phyloP scores from a whole-genome alignment of 2,329 filamentous ascomycete genomes.

The Fusarium duplospermum region DNA sequence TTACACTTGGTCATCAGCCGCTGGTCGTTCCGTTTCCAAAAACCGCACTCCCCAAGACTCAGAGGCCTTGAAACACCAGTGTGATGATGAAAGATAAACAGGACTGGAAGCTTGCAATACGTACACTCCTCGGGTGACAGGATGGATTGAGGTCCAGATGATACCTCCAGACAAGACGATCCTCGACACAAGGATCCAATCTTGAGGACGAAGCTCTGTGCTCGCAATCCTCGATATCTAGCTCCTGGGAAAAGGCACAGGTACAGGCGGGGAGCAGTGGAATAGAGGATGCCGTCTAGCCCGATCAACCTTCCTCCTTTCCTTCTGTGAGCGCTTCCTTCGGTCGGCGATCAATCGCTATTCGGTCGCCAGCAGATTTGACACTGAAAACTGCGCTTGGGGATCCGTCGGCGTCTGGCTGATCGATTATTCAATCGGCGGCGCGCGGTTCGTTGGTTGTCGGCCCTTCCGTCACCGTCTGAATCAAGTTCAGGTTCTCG shows the following conservation, averaged over 20 bases:
- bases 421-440: not conserved
- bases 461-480: slow-evolving; percentile 4
- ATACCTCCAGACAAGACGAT: slow-evolving; percentile 37
- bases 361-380: slow-evolving; percentile 4
- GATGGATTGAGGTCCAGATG: slow-evolving; percentile 34
- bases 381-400: slow-evolving; percentile 1
- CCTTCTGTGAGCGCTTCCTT: slow-evolving; percentile 22
- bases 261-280: slow-evolving; percentile 35
- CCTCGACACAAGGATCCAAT: slow-evolving; percentile 46
- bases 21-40: slow-evolving; percentile 36
- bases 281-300: slow-evolving; percentile 33
- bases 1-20: slow-evolving; percentile 43
- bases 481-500: slow-evolving; percentile 23
- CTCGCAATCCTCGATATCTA: slow-evolving; percentile 55
- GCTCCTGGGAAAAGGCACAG: slow-evolving; percentile 34
- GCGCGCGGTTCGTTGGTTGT: slow-evolving; percentile 1
- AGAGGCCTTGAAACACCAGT: slow-evolving; percentile 27
- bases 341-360: slow-evolving; percentile 23
- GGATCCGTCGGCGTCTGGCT: not conserved
- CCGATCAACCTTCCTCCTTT: slow-evolving; percentile 37
- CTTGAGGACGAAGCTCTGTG: slow-evolving; percentile 74
- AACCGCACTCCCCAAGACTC: slow-evolving; percentile 10
- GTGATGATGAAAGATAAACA: slow-evolving; percentile 43
- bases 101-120: slow-evolving; percentile 61
- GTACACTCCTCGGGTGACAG: slow-evolving; percentile 61